These are phyloP conservation scores for Santalum album DNA, from an alignment of 164 flowering plant species.

Conservation along the genomic window DNA sequence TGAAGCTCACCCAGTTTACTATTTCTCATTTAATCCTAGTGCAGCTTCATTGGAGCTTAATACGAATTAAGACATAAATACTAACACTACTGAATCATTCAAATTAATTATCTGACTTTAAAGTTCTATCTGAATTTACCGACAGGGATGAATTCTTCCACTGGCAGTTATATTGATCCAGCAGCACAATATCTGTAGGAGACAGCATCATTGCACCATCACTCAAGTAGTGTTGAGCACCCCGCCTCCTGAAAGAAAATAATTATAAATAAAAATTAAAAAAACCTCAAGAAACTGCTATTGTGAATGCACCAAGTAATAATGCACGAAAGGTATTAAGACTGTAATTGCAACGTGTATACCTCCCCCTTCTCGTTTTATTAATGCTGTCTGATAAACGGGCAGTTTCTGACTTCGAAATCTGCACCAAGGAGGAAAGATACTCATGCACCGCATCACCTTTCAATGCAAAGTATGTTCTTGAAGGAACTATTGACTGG, in stretches of 20 bases:
- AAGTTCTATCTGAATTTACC: constrained; percentile 2
- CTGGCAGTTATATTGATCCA: constrained; percentile 28
- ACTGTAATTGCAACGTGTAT: constrained; percentile 3
- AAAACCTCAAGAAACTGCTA: background rate
- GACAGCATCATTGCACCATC: constrained; percentile 38
- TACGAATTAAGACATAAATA: no score
- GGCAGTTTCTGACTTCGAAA: constrained; percentile 57
- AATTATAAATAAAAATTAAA: background rate
- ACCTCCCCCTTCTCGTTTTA: constrained; percentile 42
- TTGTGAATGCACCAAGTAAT: background rate
- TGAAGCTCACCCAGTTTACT: no score
- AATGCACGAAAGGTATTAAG: background rate
- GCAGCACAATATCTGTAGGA: constrained; percentile 46
- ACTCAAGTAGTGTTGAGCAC: constrained; percentile 56
- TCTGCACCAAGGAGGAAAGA: constrained; percentile 54
- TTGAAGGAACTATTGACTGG: constrained; percentile 45
- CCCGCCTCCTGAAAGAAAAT: constrained; percentile 40
- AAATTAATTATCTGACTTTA: no score
- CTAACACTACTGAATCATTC: no score
- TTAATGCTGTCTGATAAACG: constrained; percentile 29
- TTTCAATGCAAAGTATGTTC: constrained; percentile 34
- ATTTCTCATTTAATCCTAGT: no score
- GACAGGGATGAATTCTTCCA: constrained; percentile 15
- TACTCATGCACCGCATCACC: constrained; percentile 68
- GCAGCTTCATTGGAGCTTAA: no score